Percentiles rank a stretch among this genome's conserved stretches.
These are phyloP conservation scores for Albugo laibachii DNA, from an alignment of 352 stramenopile genomes.

Conservation along the genomic window DNA sequence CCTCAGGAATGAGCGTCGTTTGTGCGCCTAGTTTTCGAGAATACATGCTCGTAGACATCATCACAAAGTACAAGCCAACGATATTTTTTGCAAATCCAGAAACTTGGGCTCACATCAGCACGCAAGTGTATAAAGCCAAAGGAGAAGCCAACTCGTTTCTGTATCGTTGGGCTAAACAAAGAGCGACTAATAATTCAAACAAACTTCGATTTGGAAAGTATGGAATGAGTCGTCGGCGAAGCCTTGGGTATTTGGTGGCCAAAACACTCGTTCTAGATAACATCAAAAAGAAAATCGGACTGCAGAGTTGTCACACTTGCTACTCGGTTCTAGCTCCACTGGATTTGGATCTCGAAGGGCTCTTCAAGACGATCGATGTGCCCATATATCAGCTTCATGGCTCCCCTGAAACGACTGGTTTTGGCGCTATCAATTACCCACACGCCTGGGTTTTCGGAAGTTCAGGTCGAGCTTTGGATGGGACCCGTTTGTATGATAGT, in stretches of 20 bases:
- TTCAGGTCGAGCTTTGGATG: constrained; percentile 28
- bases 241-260: constrained; percentile 55
- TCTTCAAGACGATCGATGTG: constrained; percentile 70
- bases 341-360: constrained; percentile 56
- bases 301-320: constrained; percentile 51
- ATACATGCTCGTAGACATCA: constrained; percentile 22
- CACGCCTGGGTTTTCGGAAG: constrained; percentile 57
- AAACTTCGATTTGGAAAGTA: constrained; percentile 42
- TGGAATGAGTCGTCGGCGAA: constrained; percentile 14
- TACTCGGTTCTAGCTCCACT: constrained; percentile 57
- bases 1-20: constrained; percentile 34
- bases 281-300: constrained; percentile 59
- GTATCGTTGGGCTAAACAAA: constrained; percentile 60
- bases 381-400: constrained; percentile 67
- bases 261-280: constrained; percentile 58
- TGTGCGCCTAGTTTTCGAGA: constrained; percentile 25
- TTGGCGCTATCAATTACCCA: constrained; percentile 49
- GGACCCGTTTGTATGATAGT: constrained; percentile 38
- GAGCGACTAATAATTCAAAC: constrained; percentile 53
- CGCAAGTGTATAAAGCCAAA: constrained; percentile 51
- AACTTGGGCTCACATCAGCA: constrained; percentile 44
- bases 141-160: constrained; percentile 44
- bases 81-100: constrained; percentile 64
- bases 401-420: constrained; percentile 38
- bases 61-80: constrained; percentile 30